Evolutionary conservation across 1,139 yeast species (phyloP), one percentile per base, ranked within the genome.

Genomic region (Hyphopichia wangnamkhiaoensis): DNA sequence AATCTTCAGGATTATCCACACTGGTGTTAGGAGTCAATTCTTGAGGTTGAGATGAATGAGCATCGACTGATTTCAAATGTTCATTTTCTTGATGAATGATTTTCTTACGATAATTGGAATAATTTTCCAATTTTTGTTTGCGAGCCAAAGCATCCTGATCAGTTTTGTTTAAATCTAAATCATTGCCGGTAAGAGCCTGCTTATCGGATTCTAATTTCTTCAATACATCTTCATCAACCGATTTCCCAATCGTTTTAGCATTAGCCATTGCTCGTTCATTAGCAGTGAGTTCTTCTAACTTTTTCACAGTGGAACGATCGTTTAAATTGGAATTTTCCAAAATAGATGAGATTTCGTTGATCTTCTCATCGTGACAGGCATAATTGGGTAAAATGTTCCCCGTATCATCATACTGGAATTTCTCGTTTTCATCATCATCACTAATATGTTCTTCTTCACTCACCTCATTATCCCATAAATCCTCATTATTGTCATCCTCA

Each of bases 391-490:
- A 61, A 29, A 74, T 72, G 45, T 77, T 74, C 6, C 83, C 84
- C 10, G 81, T 80, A 40, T 79, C 83, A 46, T 80, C 84, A 47
- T 78, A 80, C 40, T 74, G 78, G 47, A 79, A 76, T 47, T 80
- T 83, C 39, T 71, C 77, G 45, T 71, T 70, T 18, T 69, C 68
- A 41, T 80, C 84, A 40, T 79, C 80, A 48, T 81, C 87, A 49
- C 81, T 74, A n/a, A 81, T 68, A 46, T 79, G 82, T 50, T 82
- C 87, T 50, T 82, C 87, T 42, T 82, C 89, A 51, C 84, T 76
- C 4, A 63, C 67, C 40, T 71, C 76, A 28, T 65, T 61, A 29
- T 69, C 75, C 58, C 71, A 65, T 27, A 56, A 44, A 10, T 56
- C 63, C 24, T 48, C 54, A 17, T 44, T 45, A 17, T 39, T 52